Base-by-base conservation (phyloP, 1,284 basidiomycete species). In the Pterulicium gracile region DNA sequence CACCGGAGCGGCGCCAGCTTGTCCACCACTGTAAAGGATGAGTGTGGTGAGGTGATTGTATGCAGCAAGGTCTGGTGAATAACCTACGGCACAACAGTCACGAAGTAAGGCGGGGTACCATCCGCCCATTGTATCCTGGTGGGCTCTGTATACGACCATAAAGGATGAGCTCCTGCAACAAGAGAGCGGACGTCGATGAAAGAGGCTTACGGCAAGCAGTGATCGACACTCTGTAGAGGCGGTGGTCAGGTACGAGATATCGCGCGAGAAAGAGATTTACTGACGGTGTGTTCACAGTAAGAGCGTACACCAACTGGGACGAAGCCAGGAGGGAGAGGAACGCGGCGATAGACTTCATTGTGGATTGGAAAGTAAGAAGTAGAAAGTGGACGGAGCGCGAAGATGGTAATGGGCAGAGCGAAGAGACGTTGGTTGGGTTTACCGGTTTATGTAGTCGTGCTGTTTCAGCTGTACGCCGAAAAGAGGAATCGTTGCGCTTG, bases 211-310 rank as follows among this genome's bases (percentile, higher is more conserved):
- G 61, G 53, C 81, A 85, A 49, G 65, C 55, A 5, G 72, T 69
- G 13, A 77, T 65, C 49, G 56, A 66, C 39, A 62, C 0, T 32
- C 75, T 68, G 17, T 24, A 42, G 0, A 24, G 21, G 14, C 24
- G 48, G 44, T 51, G 39, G 7, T 17, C 19, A 12, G 22, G n/a
- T 27, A 1, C 13, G 12, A 45, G 21, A 46, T 20, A 17, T 47
- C 21, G 21, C 47, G 22, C 14, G 32, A 14, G 18, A 20, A 17
- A 4, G 36, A 39, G 36, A 5, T 17, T 5, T 17, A 69, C 79
- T 52, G 54, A 86, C 82, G 86, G 80, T 4, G 85, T 84, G 60
- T 84, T 77, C 60, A 88, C 66, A 22, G 67, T 77, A 53, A 82
- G 58, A 3, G 63, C 74, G n/a, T 18, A 39, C 4, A 39, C n/a